Evolutionary conservation across 331 rosid genomes (phyloP), one percentile per base, ranked within the genome.

Genomic region (Erythrophleum ivorense): DNA sequence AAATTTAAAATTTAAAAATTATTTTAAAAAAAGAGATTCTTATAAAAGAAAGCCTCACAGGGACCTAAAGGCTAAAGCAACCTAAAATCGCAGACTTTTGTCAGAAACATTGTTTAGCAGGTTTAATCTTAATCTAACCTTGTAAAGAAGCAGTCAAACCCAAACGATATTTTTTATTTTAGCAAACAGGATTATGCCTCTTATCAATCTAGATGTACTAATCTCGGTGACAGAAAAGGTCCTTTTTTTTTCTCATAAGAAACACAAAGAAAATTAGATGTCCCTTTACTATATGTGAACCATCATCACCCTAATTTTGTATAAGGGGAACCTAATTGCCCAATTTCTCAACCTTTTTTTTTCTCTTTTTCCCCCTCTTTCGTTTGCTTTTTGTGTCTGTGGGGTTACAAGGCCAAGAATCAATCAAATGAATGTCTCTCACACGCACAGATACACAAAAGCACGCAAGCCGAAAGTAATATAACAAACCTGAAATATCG

Each of bases 1-100:
- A 21, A 84, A 2, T 9, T 54, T 54, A 54, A 54, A 54, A 54
- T 71, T 58, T 79, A 87, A 81, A 75, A 59, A 94, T 91, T 1
- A 13, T 24, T 24, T 24, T 0, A 54, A 71, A 65, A 82, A 88
- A 80, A 74, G 63, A 94, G 91, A 94, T 92, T 94, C 94, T 80
- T 87, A 68, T 55, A 81, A 90, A 89, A 91, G 82, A 68, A 62
- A 80, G 81, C 86, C 85, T 87, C 90, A 83, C 88, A 88, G 83
- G 95, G 89, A 85, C 63, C 82, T 85, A 89, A 89, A 90, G 90
- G 85, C 78, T 83, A 90, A 88, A 90, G 94, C 87, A 85, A 76
- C 82, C 66, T 63, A 87, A 81, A 88, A 85, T 87, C 66, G 81
- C 86, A 86, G 82, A 82, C 91, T 90, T 90, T 88, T 83, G 81